Conservation (phyloP, 495 filamentous ascomycete genomes). For the Aspergillus sclerotiicarbonarius region DNA sequence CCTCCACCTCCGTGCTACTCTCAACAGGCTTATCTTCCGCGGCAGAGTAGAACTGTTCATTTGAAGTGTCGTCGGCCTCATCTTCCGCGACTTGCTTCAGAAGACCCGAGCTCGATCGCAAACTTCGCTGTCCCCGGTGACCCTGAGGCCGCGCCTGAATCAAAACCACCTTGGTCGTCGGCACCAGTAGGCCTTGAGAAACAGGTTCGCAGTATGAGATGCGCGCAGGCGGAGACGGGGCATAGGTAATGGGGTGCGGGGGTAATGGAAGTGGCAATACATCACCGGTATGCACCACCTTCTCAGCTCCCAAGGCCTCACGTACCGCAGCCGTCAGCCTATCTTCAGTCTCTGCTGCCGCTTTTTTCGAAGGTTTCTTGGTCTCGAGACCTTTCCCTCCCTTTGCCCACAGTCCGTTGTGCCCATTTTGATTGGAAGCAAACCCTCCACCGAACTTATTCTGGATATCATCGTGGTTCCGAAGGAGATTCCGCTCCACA, state of each 20-base stretch:
- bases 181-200: conserved; percentile 75
- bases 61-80: conserved; percentile 75
- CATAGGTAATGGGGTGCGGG: conserved; percentile 87
- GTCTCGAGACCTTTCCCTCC: conserved; percentile 34
- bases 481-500: conserved; percentile 72
- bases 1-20: conserved; percentile 58
- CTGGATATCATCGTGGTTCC: conserved; percentile 60
- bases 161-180: conserved; percentile 68
- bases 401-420: conserved; percentile 41
- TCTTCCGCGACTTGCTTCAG: conserved; percentile 64
- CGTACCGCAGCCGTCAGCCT: conserved; percentile 75
- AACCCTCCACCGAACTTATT: conserved; percentile 63
- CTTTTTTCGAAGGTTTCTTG: conserved; percentile 37
- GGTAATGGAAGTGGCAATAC: conserved; percentile 78
- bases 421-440: conserved; percentile 28
- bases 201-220: conserved; percentile 70
- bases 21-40: conserved; percentile 66
- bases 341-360: conserved; percentile 53
- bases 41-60: conserved; percentile 86
- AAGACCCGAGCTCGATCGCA: conserved; percentile 30
- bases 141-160: conserved; percentile 55
- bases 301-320: conserved; percentile 64
- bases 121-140: conserved; percentile 29
- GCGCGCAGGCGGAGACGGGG: conserved; percentile 69
- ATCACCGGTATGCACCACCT: conserved; percentile 80